A percentile compares a stretch with the other conserved stretches of the same genome.
Evolutionary conservation across 768 basidiomycete species (phyloP).

Genomic region (Lentinula sp.): DNA sequence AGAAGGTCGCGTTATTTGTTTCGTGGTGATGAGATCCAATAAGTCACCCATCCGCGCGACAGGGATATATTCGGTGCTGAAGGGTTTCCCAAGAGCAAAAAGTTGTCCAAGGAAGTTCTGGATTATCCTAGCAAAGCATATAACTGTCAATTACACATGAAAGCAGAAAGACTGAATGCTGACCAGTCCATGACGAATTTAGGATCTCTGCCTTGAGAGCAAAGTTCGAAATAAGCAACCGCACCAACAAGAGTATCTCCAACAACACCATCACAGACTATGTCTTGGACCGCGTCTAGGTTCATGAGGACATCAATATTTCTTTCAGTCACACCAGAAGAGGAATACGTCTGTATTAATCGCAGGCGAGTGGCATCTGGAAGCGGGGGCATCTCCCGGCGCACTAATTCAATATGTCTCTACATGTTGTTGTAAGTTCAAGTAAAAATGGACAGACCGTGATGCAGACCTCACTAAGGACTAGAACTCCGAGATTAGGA

Average conservation of each 20-base stretch:
- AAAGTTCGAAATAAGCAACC: slow-evolving; percentile 77
- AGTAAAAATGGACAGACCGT: not conserved
- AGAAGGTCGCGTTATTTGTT: slow-evolving; percentile 75
- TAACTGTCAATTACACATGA: not conserved
- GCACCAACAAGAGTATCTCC: slow-evolving; percentile 32
- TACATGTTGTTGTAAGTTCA: slow-evolving; percentile 21
- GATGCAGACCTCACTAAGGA: slow-evolving; percentile 42
- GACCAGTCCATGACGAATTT: slow-evolving; percentile 84
- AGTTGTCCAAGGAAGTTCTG: slow-evolving; percentile 85
- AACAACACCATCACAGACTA: slow-evolving; percentile 54
- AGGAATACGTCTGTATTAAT: slow-evolving; percentile 38
- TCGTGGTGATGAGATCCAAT: slow-evolving; percentile 65
- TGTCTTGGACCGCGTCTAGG: slow-evolving; percentile 60
- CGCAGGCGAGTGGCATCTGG: slow-evolving; percentile 58
- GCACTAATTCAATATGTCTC: slow-evolving; percentile 55
- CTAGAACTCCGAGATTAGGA: slow-evolving; percentile 78
- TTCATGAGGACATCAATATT: slow-evolving; percentile 74
- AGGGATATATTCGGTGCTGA: slow-evolving; percentile 52
- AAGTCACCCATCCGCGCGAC: slow-evolving; percentile 66
- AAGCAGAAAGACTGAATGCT: slow-evolving; percentile 13
- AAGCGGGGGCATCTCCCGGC: slow-evolving; percentile 63
- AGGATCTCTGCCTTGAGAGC: slow-evolving; percentile 51
- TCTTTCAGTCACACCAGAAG: slow-evolving; percentile 47
- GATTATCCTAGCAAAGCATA: slow-evolving; percentile 57
- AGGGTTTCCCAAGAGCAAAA: slow-evolving; percentile 44